Conservation (phyloP, 176 grass and related monocot genomes). For the Saccharum spontaneum region DNA sequence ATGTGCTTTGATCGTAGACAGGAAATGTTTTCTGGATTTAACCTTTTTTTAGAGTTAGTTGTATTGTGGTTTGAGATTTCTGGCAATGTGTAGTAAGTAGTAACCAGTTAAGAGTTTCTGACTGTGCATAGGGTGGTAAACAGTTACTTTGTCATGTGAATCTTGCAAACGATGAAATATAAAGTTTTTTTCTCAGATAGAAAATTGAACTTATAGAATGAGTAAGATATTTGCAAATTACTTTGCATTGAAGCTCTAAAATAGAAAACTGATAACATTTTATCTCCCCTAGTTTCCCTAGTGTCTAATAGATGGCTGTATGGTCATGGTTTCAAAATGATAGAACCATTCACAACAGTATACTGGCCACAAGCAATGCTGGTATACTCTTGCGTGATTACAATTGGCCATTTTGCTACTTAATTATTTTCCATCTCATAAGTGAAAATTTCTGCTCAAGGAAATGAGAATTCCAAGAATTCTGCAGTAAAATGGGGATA, state of each 20-base stretch:
- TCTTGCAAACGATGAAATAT: slow-evolving; percentile 9
- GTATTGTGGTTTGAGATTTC: slow-evolving; percentile 3
- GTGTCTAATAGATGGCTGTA: neutral
- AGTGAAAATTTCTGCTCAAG: neutral
- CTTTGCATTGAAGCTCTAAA: neutral
- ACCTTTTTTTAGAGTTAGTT: neutral
- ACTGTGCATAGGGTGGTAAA: neutral
- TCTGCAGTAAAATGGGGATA: neutral
- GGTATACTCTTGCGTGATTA: neutral
- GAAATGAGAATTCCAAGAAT: neutral
- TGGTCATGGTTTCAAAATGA: neutral
- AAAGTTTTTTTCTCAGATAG: neutral
- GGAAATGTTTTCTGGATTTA: neutral
- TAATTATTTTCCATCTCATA: neutral
- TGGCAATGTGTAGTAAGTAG: neutral
- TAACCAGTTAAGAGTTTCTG: neutral
- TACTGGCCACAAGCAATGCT: neutral
- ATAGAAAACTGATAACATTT: neutral
- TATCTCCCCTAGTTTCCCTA: neutral
- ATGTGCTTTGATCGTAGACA: slow-evolving; percentile 4
- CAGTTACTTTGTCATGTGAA: slow-evolving; percentile 5
- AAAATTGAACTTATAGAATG: neutral
- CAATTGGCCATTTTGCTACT: neutral
- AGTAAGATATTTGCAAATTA: slow-evolving; percentile 9
- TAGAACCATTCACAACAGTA: neutral